phyloP scores from a whole-genome alignment of 352 stramenopile genomes.

The Saprolegnia diclina region DNA sequence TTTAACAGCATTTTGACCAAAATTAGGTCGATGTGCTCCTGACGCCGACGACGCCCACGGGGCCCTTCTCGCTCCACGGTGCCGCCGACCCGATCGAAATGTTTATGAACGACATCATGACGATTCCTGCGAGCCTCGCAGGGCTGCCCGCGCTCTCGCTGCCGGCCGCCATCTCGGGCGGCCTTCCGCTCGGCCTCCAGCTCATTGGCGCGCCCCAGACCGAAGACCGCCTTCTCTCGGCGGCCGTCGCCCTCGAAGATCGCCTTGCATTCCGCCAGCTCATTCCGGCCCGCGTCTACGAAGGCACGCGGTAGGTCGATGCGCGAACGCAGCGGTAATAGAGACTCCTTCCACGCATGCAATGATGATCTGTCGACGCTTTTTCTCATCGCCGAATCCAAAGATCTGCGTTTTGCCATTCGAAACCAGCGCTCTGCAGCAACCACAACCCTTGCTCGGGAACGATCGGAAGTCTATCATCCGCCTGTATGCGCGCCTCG shows the following conservation, averaged over 20 bases:
- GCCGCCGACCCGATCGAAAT: conserved; percentile 70
- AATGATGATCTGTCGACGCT: too few species aligned
- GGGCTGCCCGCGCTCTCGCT: conserved; percentile 82
- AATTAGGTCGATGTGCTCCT: conserved; percentile 73
- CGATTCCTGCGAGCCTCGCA: conserved; percentile 83
- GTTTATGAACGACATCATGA: conserved; percentile 92
- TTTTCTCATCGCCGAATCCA: too few species aligned
- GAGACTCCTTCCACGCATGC: too few species aligned
- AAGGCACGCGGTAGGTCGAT: conserved; percentile 30
- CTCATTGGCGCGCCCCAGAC: conserved; percentile 62
- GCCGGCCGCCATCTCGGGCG: conserved; percentile 52
- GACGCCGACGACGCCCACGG: conserved; percentile 79
- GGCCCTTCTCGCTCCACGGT: conserved; percentile 61
- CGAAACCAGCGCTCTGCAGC: too few species aligned
- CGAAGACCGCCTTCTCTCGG: conserved; percentile 55
- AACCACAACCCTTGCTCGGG: too few species aligned
- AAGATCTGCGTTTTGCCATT: too few species aligned
- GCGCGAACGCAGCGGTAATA: neutral
- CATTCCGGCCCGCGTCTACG: conserved; percentile 53
- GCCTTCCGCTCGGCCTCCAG: conserved; percentile 70
- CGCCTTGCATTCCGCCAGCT: conserved; percentile 41
- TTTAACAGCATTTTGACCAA: conserved; percentile 29
- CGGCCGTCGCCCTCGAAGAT: conserved; percentile 60
- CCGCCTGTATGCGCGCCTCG: too few species aligned
- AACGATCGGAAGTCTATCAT: too few species aligned